A percentile compares a stretch with the other conserved stretches of the same genome.
phyloP scores from a whole-genome alignment of 371 early-diverging fungal species.

The Apophysomyces ossiformis region DNA sequence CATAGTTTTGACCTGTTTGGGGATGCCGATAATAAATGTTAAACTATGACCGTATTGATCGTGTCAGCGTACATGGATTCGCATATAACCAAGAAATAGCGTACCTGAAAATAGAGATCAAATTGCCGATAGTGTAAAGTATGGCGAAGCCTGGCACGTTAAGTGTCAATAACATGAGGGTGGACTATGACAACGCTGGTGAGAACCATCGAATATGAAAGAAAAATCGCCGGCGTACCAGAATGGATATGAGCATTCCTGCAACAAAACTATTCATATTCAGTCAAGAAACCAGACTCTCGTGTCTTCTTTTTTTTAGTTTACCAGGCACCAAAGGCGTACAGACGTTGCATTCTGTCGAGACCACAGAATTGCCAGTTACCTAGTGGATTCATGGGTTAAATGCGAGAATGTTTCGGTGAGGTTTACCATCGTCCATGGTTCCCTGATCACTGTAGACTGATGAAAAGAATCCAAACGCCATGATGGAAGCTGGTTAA shows the following conservation, averaged over 20 bases:
- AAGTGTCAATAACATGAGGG: slow-evolving; percentile 62
- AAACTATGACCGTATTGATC: slow-evolving; percentile 51
- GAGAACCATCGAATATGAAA: neutral
- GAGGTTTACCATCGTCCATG: slow-evolving; percentile 50
- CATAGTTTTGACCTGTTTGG: slow-evolving; percentile 85
- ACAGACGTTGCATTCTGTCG: slow-evolving; percentile 82
- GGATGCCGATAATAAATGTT: slow-evolving; percentile 87
- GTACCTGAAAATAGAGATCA: slow-evolving; percentile 82
- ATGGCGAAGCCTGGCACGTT: slow-evolving; percentile 81
- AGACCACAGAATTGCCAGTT: slow-evolving; percentile 63
- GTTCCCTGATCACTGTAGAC: slow-evolving; percentile 48
- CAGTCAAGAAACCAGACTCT: slow-evolving; percentile 14
- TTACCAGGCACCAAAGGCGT: slow-evolving; percentile 86
- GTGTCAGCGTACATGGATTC: no score
- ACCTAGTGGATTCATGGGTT: slow-evolving; percentile 22
- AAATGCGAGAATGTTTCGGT: neutral
- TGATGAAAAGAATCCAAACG: slow-evolving; percentile 53
- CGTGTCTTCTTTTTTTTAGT: neutral
- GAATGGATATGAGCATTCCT: slow-evolving; percentile 75
- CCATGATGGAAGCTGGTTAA: slow-evolving; percentile 23
- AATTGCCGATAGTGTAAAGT: slow-evolving; percentile 88
- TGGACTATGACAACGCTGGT: slow-evolving; percentile 50
- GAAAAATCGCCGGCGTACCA: slow-evolving; percentile 52
- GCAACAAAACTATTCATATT: slow-evolving; percentile 58
- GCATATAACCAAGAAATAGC: neutral